A percentile compares a stretch with the other conserved stretches of the same genome.
Evolutionary conservation across 2,329 filamentous ascomycete species (phyloP).

Genomic region (Microcyclosporella mali): DNA sequence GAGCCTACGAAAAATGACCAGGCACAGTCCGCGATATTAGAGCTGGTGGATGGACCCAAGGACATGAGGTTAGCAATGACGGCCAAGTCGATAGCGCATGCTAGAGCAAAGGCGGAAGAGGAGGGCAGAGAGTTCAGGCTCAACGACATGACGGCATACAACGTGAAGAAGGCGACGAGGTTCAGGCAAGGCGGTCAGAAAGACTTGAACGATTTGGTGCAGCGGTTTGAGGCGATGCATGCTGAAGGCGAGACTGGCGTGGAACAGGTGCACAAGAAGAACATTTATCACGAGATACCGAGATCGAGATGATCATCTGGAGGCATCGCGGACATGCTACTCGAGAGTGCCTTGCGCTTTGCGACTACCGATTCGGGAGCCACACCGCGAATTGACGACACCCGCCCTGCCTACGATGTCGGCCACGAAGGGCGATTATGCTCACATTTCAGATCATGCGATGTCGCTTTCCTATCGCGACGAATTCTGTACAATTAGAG

Average conservation of each 20-base stretch:
- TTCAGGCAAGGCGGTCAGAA: constrained; percentile 63
- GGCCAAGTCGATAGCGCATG: constrained; percentile 69
- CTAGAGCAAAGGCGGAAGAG: constrained; percentile 11
- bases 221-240: constrained; percentile 35
- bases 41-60: constrained; percentile 87
- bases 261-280: constrained; percentile 31
- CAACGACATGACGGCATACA: constrained; percentile 67
- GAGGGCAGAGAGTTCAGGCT: constrained; percentile 49
- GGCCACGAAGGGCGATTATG: too few species aligned
- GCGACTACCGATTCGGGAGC: too few species aligned
- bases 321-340: too few species aligned
- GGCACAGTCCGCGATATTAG: constrained; percentile 81
- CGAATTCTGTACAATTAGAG: too few species aligned
- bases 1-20: constrained; percentile 86
- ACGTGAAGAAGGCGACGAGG: constrained; percentile 75
- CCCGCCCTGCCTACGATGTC: too few species aligned
- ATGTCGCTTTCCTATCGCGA: too few species aligned
- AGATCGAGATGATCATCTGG: constrained; percentile 19
- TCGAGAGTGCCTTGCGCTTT: background rate
- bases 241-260: constrained; percentile 30
- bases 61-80: constrained; percentile 95
- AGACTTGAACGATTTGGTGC: constrained; percentile 58
- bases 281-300: constrained; percentile 28
- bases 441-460: too few species aligned
- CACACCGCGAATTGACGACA: too few species aligned